Evolutionary conservation across 2,329 filamentous ascomycete genomes (phyloP).

Genomic region (Chaetomium sp.): DNA sequence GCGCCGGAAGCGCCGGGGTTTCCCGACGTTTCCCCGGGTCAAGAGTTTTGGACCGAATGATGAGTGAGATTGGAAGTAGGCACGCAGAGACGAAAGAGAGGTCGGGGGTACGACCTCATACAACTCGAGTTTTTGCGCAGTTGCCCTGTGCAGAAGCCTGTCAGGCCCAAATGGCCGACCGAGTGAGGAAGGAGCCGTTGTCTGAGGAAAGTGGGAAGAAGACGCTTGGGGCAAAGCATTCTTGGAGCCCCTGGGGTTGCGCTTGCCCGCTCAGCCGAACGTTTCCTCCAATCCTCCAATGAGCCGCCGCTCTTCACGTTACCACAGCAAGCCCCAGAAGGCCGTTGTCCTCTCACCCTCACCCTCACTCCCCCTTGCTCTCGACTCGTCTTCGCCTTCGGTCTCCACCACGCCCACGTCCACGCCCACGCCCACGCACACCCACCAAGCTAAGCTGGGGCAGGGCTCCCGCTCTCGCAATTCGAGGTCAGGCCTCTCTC

Average conservation of each 20-base stretch:
- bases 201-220: slow-evolving; percentile 5
- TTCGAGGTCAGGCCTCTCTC: not conserved
- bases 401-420: not conserved
- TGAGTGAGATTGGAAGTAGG: not conserved
- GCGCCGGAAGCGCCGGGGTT: slow-evolving; percentile 5
- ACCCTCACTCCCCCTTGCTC: slow-evolving; percentile 2
- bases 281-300: slow-evolving; percentile 1
- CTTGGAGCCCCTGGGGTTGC: not conserved
- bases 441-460: not conserved
- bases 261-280: not conserved
- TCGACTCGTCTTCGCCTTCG: not conserved
- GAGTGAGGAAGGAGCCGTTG: slow-evolving; percentile 14
- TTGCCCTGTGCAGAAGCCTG: slow-evolving; percentile 8
- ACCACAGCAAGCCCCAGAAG: not conserved
- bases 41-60: slow-evolving; percentile 1
- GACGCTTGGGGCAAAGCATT: not conserved
- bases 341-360: not conserved
- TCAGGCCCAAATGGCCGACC: slow-evolving; percentile 12
- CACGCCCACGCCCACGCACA: slow-evolving; percentile 4
- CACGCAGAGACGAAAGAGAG: not conserved
- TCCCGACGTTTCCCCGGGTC: slow-evolving; percentile 8
- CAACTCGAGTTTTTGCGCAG: slow-evolving; percentile 5
- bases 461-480: slow-evolving; percentile 15
- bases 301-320: slow-evolving; percentile 7
- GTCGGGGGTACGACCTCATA: not conserved